Evolutionary conservation across 2,329 filamentous ascomycete species (phyloP).

Genomic region (Penicillium freii): DNA sequence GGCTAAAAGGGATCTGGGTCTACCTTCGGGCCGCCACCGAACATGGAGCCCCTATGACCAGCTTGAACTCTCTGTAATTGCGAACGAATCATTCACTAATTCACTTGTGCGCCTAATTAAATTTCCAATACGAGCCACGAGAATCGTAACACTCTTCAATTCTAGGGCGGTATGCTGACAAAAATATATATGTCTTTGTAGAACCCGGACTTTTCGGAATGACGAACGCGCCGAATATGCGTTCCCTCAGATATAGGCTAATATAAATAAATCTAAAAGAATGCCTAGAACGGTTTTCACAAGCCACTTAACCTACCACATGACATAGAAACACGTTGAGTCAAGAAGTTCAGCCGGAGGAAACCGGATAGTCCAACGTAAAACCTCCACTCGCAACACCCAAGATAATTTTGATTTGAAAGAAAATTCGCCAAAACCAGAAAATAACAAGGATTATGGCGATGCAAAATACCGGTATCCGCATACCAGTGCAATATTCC

Average conservation of each 20-base stretch:
- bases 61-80: too few relatives aligned
- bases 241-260: not conserved
- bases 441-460: conserved; percentile 25
- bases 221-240: not conserved
- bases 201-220: not conserved
- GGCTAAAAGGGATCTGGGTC: too few relatives aligned
- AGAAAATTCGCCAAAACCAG: not conserved
- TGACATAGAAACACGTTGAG: not conserved
- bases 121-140: too few relatives aligned
- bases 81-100: too few relatives aligned
- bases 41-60: too few relatives aligned
- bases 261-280: not conserved
- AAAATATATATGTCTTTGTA: too few relatives aligned
- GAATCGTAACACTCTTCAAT: too few relatives aligned
- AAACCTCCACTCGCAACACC: not conserved
- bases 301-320: not conserved
- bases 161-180: too few relatives aligned
- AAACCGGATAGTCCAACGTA: not conserved
- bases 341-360: not conserved
- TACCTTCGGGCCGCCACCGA: too few relatives aligned
- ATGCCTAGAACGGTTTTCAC: not conserved
- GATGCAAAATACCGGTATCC: not conserved
- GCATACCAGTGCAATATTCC: not conserved
- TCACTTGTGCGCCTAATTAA: too few relatives aligned
- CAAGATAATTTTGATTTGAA: not conserved